Conservation (phyloP, 208 protist genomes). For the Giardia muris region DNA sequence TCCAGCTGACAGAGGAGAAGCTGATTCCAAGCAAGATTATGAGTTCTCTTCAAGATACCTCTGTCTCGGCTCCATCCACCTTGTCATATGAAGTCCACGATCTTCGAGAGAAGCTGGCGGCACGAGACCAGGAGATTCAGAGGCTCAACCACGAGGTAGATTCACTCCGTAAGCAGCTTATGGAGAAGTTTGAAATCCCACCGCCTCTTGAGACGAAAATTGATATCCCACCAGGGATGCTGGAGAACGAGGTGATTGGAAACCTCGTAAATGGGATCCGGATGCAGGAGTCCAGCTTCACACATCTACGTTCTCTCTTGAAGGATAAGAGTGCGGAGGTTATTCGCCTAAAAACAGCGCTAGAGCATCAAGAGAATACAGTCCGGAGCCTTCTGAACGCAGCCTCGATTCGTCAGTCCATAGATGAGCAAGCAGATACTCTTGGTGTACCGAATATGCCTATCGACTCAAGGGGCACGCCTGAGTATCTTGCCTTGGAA, state of each 20-base stretch:
- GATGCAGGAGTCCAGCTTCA: background rate
- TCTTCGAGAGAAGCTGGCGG: background rate
- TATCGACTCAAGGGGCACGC: no score
- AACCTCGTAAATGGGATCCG: background rate
- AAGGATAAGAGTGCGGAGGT: background rate
- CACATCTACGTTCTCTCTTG: background rate
- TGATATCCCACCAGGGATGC: background rate
- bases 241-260: background rate
- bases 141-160: background rate
- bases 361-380: background rate
- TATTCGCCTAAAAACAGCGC: background rate
- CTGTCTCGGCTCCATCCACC: background rate
- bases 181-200: background rate
- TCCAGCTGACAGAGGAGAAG: conserved; percentile 3
- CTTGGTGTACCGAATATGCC: no score
- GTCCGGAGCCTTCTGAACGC: background rate
- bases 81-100: background rate
- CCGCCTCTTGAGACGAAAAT: background rate
- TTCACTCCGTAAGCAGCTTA: background rate
- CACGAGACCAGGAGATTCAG: background rate
- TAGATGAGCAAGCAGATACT: no score
- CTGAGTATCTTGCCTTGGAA: no score
- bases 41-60: background rate
- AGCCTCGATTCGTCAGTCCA: no score
- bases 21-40: background rate